Base-by-base conservation (phyloP, 2,329 filamentous ascomycete genomes). In the Hymenoscyphus repandus region DNA sequence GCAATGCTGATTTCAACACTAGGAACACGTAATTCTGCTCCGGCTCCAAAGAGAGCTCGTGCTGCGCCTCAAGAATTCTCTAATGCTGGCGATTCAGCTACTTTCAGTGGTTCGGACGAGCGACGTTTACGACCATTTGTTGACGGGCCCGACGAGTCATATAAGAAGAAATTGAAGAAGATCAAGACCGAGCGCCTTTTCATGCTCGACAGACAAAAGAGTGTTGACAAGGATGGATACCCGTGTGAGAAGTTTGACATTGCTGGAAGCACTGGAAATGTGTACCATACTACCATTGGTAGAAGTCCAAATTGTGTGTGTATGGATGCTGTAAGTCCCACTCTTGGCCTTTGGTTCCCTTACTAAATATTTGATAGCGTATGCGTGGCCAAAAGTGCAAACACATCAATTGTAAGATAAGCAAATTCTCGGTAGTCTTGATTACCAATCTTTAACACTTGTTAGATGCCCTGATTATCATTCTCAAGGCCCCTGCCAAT, bases 131-230 rank as follows among this genome's bases (percentile, higher is more conserved):
- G 41, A 39, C 34, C 37, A 6, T 59, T 58, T n/a, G 36, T 56
- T 15, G 17, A 49, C 10, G 50, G 33, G 15, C 55, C 57, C 1
- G 55, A 55, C 43, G 53, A 45, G 0, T 48, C 49, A 11, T 59
- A 52, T 33, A 58, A 56, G 22, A 52, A 51, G 12, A 58, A 53
- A 18, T 22, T 58, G 13, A 53, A 56, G 43, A 52, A 45, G 6
- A 51, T 58, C 17, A 32, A 39, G 30, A 58, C 51, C n/a, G 57
- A 59, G 33, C 53, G 56, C 17, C 49, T 59, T 40, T 59, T 59
- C n/a, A 56, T 59, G 57, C 40, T 59, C 20, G 54, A 59, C 15
- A 42, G 57, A 20, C 27, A 41, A 9, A 54, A 34, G 27, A 15
- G 38, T 15, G 1, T 44, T 10, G 54, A 58, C 11, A 39, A 12